phyloP scores from a whole-genome alignment of 225 moss, liverwort and hornwort species.

The Sphagnum tenellum region DNA sequence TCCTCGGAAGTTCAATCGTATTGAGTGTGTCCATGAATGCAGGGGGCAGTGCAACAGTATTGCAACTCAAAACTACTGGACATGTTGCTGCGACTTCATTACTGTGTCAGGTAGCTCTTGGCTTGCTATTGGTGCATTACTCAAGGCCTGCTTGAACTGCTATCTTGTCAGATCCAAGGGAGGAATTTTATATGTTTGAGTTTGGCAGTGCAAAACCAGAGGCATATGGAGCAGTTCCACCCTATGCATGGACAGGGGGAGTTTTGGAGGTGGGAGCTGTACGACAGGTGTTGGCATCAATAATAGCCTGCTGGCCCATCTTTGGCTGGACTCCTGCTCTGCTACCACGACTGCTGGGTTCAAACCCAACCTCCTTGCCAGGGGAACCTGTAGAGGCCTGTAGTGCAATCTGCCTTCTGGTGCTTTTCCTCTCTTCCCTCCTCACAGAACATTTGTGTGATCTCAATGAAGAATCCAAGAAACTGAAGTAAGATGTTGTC shows the following conservation, averaged over 20 bases:
- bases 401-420: conserved; percentile 80
- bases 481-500: too few relatives aligned
- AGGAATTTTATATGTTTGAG: conserved; percentile 15
- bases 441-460: too few relatives aligned
- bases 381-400: conserved; percentile 84
- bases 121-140: background rate
- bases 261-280: conserved; percentile 70
- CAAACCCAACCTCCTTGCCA: conserved; percentile 43
- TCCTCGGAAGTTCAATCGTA: too few relatives aligned
- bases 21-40: background rate
- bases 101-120: conserved; percentile 46
- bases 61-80: conserved; percentile 73
- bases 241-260: conserved; percentile 73
- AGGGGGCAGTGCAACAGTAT: conserved; percentile 57
- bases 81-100: conserved; percentile 68
- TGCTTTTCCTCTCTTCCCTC: conserved; percentile 18
- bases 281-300: conserved; percentile 81
- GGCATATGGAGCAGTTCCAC: conserved; percentile 73
- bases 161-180: conserved; percentile 2
- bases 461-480: too few relatives aligned
- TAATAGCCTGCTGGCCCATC: conserved; percentile 86
- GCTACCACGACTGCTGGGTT: conserved; percentile 67
- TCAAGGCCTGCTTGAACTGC: background rate
- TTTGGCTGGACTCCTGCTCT: conserved; percentile 80
- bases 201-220: conserved; percentile 63